These are phyloP conservation scores for Falciphora oryzae DNA, from an alignment of 2,329 filamentous ascomycete genomes.

Conservation along the genomic window DNA sequence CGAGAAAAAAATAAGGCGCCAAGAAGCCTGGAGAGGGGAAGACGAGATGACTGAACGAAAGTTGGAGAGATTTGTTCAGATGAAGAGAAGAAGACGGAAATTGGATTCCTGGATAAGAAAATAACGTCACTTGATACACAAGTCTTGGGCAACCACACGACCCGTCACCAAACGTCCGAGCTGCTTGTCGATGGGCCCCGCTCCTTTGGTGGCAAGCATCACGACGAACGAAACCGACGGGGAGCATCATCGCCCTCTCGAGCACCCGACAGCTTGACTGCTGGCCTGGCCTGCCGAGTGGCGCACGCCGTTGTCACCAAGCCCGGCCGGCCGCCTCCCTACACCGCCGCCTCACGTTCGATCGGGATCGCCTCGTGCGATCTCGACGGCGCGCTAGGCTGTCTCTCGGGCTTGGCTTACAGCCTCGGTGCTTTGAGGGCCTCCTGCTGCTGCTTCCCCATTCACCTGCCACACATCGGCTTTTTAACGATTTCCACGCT, in stretches of 20 bases:
- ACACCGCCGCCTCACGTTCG: background rate
- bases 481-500: conserved; percentile 8
- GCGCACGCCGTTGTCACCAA: background rate
- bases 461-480: conserved; percentile 1
- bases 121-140: conserved; percentile 4
- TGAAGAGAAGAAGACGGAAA: background rate
- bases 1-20: conserved; percentile 4
- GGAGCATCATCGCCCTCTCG: background rate
- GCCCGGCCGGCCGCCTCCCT: background rate
- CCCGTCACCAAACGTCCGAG: background rate
- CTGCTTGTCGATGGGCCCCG: background rate
- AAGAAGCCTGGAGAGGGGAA: conserved; percentile 2
- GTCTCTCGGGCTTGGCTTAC: background rate
- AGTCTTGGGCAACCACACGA: conserved; percentile 8
- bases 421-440: background rate
- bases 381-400: background rate
- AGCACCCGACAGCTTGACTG: background rate
- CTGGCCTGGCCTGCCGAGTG: background rate
- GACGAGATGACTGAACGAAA: conserved; percentile 1
- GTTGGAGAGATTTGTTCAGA: conserved; percentile 1
- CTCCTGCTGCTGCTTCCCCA: background rate
- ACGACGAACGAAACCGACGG: conserved; percentile 4
- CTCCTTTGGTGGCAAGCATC: conserved; percentile 1
- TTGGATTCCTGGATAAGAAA: background rate
- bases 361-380: background rate